Base-by-base conservation (phyloP, 1,284 basidiomycete genomes). In the Peniophora sp. region DNA sequence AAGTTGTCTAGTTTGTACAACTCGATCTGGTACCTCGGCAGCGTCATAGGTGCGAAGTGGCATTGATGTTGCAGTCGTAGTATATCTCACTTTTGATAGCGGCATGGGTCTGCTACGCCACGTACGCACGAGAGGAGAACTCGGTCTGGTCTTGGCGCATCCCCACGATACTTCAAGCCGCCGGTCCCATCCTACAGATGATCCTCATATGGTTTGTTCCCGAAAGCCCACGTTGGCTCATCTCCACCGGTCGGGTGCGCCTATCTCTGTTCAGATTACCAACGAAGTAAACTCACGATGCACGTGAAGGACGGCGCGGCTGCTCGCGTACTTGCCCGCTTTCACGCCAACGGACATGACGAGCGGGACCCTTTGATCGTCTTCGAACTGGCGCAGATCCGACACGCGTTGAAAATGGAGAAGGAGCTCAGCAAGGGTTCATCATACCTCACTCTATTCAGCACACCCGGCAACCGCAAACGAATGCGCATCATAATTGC, bases 181-280 rank as follows among this genome's bases (percentile, higher is more conserved):
- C 78, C n/a, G 75, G 77, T 2, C 83, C 85, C 1, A 34, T 84
- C 10, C 49, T 84, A 2, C 83, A 87, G 60, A 67, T 85, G n/a
- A 48, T 62, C 20, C 61, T 78, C 1, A 66, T 80, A 24, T 80
- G 78, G 78, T 75, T 84, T 55, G 69, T 84, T 11, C 85, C 85
- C 5, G 83, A 88, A 60, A 83, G 81, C 27, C 84, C 85, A 20
- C 74, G 85, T 27, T 87, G 75, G 68, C 71, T 88, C 15, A 73
- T 86, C 12, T 76, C 79, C 18, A 76, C 75, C 60, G 82, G 82
- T 35, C 62, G 70, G 53, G 80, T 81, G 48, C 52, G 78, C 61
- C 9, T 20, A 39, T 24, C 24, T 52, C 15, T 23, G 20, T n/a
- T n/a, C n/a, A 5, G 15, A 15, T 15, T 41, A 41, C 22, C n/a